A percentile compares a stretch with the other conserved stretches of the same genome.
Evolutionary conservation across 805 yeast genomes (phyloP).

Genomic region (Kuraishia borneana): DNA sequence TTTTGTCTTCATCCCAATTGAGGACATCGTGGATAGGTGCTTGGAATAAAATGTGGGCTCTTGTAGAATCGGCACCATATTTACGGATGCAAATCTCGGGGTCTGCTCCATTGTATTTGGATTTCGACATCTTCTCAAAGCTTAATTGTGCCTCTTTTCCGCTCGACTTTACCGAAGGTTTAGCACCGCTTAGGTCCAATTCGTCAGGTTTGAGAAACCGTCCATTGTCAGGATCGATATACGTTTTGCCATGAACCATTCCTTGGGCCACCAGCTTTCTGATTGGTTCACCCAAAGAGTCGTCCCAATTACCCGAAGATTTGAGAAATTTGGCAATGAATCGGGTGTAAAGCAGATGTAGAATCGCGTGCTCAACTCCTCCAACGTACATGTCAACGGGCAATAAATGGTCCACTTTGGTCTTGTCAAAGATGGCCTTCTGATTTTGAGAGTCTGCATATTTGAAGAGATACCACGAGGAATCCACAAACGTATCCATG

Average conservation of each 20-base stretch:
- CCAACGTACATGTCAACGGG: slow-evolving; percentile 92
- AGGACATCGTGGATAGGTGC: slow-evolving; percentile 79
- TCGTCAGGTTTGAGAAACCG: slow-evolving; percentile 75
- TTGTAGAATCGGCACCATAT: slow-evolving; percentile 89
- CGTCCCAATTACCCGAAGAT: slow-evolving; percentile 59
- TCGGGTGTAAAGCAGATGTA: slow-evolving; percentile 80
- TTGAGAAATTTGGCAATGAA: slow-evolving; percentile 75
- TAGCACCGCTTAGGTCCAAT: slow-evolving; percentile 29
- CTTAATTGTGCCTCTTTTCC: slow-evolving; percentile 43
- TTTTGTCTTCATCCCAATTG: slow-evolving; percentile 84
- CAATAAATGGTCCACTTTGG: slow-evolving; percentile 38
- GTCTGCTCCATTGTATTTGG: slow-evolving; percentile 90
- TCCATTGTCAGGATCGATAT: slow-evolving; percentile 57
- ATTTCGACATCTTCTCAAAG: slow-evolving; percentile 93
- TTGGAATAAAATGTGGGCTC: slow-evolving; percentile 88
- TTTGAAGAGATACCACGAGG: slow-evolving; percentile 93
- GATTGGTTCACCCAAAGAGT: slow-evolving; percentile 72
- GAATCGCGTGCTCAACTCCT: slow-evolving; percentile 94
- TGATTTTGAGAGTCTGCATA: slow-evolving; percentile 65
- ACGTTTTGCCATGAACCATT: slow-evolving; percentile 94
- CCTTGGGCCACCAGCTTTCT: slow-evolving; percentile 81
- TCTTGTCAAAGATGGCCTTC: slow-evolving; percentile 37
- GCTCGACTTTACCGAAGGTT: slow-evolving; percentile 35
- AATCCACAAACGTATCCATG: slow-evolving; percentile 97
- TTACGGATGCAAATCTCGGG: slow-evolving; percentile 62